Base-by-base conservation (phyloP, 202 grass and related monocot species). In the Saccharum hybrid region DNA sequence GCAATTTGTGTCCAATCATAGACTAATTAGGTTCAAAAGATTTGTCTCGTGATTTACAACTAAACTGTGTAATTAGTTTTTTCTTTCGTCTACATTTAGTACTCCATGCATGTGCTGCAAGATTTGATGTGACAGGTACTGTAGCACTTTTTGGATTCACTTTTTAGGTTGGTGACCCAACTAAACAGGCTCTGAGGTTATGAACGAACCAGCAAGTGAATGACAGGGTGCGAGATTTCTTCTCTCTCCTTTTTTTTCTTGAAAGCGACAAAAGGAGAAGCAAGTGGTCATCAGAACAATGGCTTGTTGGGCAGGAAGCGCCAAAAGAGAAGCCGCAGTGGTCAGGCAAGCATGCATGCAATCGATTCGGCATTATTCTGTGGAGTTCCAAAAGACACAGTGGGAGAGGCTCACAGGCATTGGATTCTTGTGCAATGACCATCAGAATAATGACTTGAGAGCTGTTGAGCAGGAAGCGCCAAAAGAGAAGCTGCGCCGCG, bases 291-390 rank as follows among this genome's bases (percentile, higher is more conserved):
- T 59, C 19, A 59, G 56, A 22, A 9, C 52, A 68, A 7, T 43
- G 46, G 2, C 34, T 76, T 22, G 46, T 26, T 26, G 0, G 23
- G 51, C 36, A 46, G 28, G 38, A 67, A 42, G 72, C 8, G 73
- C 56, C 56, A 52, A 84, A 68, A 14, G 56, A 84, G 75, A 57
- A 71, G 40, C 10, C 14, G 36, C 72, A 23, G 63, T 8, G 39
- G 63, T 12, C 72, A 67, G 21, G 39, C 66, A 12, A 45, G 48
- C 63, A 8, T 45, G 48, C 63, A 13, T 45, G 78, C 42, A 8
- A 41, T 42, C 14, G 61, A 75, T 59, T 76, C n/a, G 34, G 39
- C 72, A 18, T 7, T 66, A 28, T 28, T 28, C 28, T 26, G 26
- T n/a, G 26, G 7, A 56, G 51, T 56, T 52, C 16, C 51, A n/a